A percentile compares a stretch with the other conserved stretches of the same genome.
Evolutionary conservation across 148 eudicot species (phyloP).

Genomic region (Linanthus parryae): DNA sequence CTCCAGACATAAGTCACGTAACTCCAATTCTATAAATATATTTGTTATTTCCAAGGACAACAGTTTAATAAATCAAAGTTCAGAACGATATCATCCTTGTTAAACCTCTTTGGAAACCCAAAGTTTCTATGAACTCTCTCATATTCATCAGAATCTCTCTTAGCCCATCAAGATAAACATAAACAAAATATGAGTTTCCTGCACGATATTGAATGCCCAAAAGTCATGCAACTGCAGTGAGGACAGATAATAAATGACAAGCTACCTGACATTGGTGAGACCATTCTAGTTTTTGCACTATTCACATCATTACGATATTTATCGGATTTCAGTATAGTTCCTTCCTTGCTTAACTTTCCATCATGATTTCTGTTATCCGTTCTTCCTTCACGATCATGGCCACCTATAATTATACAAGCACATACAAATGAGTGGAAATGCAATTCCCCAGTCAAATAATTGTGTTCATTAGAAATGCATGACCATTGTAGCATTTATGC

Average conservation of each 20-base stretch:
- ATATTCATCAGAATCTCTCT: no score
- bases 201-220: background rate
- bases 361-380: slow-evolving; percentile 10
- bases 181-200: background rate
- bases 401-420: slow-evolving; percentile 4
- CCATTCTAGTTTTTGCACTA: background rate
- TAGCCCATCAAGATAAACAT: background rate
- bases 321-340: slow-evolving; percentile 3
- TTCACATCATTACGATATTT: slow-evolving; percentile 11
- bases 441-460: background rate
- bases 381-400: slow-evolving; percentile 3
- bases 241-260: background rate
- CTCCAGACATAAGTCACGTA: no score
- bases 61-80: no score
- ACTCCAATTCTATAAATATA: no score
- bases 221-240: background rate
- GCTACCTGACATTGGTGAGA: slow-evolving; percentile 23
- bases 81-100: no score
- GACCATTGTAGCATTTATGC: background rate
- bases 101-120: no score
- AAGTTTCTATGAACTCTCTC: no score
- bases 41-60: no score
- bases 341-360: slow-evolving; percentile 9
- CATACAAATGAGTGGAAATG: background rate
- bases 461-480: background rate